Evolutionary conservation across 2,329 filamentous ascomycete genomes (phyloP).

Genomic region (Phyllosticta paracitricarpa): DNA sequence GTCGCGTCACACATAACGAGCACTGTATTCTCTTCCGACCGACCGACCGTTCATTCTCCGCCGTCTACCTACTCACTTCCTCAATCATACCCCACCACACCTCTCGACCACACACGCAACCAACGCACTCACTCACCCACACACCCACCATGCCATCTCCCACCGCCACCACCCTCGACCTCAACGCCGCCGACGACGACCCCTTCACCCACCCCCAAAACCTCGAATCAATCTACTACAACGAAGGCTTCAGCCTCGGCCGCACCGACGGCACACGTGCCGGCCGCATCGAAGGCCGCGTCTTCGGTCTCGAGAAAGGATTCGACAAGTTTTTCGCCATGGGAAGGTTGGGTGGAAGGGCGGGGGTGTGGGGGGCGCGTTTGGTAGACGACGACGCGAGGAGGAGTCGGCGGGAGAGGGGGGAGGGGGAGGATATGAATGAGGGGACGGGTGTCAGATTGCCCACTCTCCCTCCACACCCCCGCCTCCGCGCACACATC

Average conservation of each 20-base stretch:
- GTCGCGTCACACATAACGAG: no score
- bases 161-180: neutral
- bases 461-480: conserved; percentile 35
- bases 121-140: neutral
- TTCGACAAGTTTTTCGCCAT: conserved; percentile 85
- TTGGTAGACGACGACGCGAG: conserved; percentile 29
- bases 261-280: conserved; percentile 63
- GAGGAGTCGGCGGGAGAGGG: neutral
- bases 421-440: neutral
- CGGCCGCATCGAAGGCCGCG: conserved; percentile 77
- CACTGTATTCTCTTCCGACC: no score
- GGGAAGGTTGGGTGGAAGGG: conserved; percentile 67
- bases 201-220: conserved; percentile 49
- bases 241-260: conserved; percentile 70
- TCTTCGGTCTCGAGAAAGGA: conserved; percentile 83
- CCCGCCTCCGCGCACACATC: conserved; percentile 68
- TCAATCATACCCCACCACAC: no score
- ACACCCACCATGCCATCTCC: neutral
- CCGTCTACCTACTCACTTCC: no score
- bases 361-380: conserved; percentile 74
- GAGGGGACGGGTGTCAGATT: conserved; percentile 17
- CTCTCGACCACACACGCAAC: neutral
- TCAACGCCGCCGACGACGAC: conserved; percentile 23
- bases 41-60: no score
- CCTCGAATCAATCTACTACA: conserved; percentile 64